A percentile compares a stretch with the other conserved stretches of the same genome.
phyloP scores from a whole-genome alignment of 805 yeast species.

The Isabelozyma rhagii region DNA sequence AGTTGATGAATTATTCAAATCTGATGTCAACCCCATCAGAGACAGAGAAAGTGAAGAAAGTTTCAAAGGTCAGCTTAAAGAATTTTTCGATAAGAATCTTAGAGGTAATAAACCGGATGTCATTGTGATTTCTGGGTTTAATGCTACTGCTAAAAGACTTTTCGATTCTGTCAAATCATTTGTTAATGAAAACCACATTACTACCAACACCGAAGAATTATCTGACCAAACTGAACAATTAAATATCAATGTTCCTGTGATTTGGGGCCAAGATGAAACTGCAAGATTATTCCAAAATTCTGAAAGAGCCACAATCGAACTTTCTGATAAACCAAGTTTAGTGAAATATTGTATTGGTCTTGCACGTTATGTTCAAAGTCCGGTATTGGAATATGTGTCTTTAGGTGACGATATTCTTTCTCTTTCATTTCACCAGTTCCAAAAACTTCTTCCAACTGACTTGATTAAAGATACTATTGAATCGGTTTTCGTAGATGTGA shows the following conservation, averaged over 20 bases:
- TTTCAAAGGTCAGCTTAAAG: slow-evolving; percentile 62
- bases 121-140: slow-evolving; percentile 84
- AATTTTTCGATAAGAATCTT: slow-evolving; percentile 59
- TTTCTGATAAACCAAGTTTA: slow-evolving; percentile 78
- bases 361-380: slow-evolving; percentile 90
- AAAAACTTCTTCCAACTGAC: slow-evolving; percentile 65
- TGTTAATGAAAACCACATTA: slow-evolving; percentile 52
- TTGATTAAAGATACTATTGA: slow-evolving; percentile 64
- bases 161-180: slow-evolving; percentile 54
- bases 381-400: slow-evolving; percentile 84
- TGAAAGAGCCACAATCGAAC: slow-evolving; percentile 68
- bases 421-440: slow-evolving; percentile 68
- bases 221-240: slow-evolving; percentile 29
- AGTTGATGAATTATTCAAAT: slow-evolving; percentile 70
- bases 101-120: slow-evolving; percentile 70
- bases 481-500: slow-evolving; percentile 82
- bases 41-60: slow-evolving; percentile 40
- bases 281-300: slow-evolving; percentile 87
- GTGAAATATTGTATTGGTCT: slow-evolving; percentile 83
- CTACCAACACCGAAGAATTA: slow-evolving; percentile 48
- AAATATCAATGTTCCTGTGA: slow-evolving; percentile 43
- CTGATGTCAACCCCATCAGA: slow-evolving; percentile 65
- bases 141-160: slow-evolving; percentile 64
- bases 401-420: slow-evolving; percentile 72
- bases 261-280: slow-evolving; percentile 91